Evolutionary conservation across 192 early-diverging fungal genomes (phyloP), one percentile per base, ranked within the genome.

Genomic region (Coemansia sp.): DNA sequence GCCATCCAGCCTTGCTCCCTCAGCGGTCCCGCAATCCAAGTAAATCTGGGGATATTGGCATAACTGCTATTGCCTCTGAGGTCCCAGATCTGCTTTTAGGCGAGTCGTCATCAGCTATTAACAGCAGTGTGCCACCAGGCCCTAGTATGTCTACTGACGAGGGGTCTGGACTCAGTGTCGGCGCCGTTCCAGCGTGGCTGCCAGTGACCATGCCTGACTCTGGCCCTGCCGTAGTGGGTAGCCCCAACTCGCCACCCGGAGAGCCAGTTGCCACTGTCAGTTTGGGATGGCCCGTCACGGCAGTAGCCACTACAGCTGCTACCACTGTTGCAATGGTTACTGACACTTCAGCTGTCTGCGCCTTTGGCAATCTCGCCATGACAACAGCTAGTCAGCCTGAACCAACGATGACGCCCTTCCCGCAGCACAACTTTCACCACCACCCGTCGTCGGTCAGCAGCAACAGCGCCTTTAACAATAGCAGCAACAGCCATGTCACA

Each of bases 241-340:
- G 52, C 16, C 62, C 43, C 0, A 39, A 32, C 13, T 47, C 35
- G 13, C 34, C 39, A 4, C 49, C n/a, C 2, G 18, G 24, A 32
- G n/a, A 18, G 34, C 61, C n/a, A 38, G 64, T 38, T 1, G 44
- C 70, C 8, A 61, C 67, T 7, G 61, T 70, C n/a, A 68, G 71
- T 12, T 64, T 78, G 18, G 76, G 76, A 16, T 78, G 76, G 76
- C 76, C 73, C 24, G 64, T 75, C 11, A 65, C 63, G 5, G 71
- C 43, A 6, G 71, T 65, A 12, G 53, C 59, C 15, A 56, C 59
- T 4, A 64, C 53, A 22, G 59, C 67, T 30, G 62, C 62, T 9
- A 18, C 62, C 47, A 49, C 62, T 9, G 49, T 45, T 11, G 8
- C 45, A 32, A 37, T 62, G 44, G 59, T 16, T 32, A 34, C 53